Conservation (phyloP, 129 eudicot species). For the Rutidosis leptorrhynchoides region DNA sequence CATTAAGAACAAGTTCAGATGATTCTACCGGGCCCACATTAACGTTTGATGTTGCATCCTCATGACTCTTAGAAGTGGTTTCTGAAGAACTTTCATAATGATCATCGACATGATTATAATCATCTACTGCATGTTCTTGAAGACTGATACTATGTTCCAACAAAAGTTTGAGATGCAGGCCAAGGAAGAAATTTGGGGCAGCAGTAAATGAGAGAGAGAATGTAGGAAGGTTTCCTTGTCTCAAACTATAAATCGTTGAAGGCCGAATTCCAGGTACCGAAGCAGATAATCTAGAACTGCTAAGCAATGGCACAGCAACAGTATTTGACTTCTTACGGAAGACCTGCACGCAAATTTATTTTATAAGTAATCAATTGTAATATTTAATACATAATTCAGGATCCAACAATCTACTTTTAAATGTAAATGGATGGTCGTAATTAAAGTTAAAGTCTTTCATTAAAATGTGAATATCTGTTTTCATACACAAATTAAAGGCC, state of each 20-base stretch:
- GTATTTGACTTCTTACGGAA: constrained; percentile 29
- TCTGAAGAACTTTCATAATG: constrained; percentile 30
- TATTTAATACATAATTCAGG: background rate
- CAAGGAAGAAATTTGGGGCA: constrained; percentile 67
- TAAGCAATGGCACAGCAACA: constrained; percentile 29
- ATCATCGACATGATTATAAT: constrained; percentile 23
- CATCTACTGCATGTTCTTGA: constrained; percentile 32
- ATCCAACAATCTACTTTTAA: constrained; percentile 22
- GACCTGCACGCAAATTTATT: constrained; percentile 37
- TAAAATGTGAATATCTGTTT: too few relatives aligned
- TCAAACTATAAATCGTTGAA: constrained; percentile 34
- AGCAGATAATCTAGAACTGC: constrained; percentile 40
- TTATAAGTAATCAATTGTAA: background rate
- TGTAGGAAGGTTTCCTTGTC: constrained; percentile 51
- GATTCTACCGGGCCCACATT: constrained; percentile 20
- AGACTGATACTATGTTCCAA: constrained; percentile 64
- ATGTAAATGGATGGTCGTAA: too few relatives aligned
- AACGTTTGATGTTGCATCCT: constrained; percentile 18
- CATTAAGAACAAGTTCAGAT: constrained; percentile 35
- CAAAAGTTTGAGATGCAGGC: constrained; percentile 71
- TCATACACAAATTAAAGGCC: too few relatives aligned
- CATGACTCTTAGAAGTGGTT: constrained; percentile 18
- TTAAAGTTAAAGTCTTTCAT: too few relatives aligned
- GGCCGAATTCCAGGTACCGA: constrained; percentile 26
- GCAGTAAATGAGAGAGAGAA: constrained; percentile 67